phyloP scores from a whole-genome alignment of 768 basidiomycete species.

The Leccinum disarticulatum region DNA sequence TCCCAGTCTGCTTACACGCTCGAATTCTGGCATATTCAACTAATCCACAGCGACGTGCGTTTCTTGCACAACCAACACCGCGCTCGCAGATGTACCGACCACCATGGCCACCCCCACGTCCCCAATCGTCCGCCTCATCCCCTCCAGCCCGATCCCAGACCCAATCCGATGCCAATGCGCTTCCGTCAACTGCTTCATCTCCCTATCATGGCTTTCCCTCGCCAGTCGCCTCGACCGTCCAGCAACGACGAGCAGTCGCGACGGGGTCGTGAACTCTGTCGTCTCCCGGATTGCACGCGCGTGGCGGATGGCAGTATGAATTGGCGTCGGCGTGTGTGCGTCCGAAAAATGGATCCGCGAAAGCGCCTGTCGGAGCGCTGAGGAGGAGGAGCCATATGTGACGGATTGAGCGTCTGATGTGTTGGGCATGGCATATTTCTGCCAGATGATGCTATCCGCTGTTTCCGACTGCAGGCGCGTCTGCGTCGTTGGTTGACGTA shows the following conservation, averaged over 20 bases:
- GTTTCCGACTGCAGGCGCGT: constrained; percentile 75
- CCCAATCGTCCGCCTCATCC: constrained; percentile 77
- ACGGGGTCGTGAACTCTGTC: constrained; percentile 18
- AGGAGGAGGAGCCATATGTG: not conserved
- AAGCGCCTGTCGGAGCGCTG: constrained; percentile 35
- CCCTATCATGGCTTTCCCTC: constrained; percentile 65
- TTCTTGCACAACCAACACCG: constrained; percentile 70
- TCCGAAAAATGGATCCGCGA: constrained; percentile 64
- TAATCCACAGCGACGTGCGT: constrained; percentile 26
- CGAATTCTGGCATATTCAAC: not conserved
- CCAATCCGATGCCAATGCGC: constrained; percentile 26
- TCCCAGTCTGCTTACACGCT: not conserved
- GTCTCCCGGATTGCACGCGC: constrained; percentile 33
- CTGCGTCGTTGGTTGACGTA: constrained; percentile 63
- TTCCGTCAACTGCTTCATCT: constrained; percentile 64
- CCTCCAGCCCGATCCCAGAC: constrained; percentile 7
- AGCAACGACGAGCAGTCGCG: constrained; percentile 57
- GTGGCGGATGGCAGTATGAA: constrained; percentile 53
- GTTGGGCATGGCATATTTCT: constrained; percentile 48
- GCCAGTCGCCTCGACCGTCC: constrained; percentile 78
- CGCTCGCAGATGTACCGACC: constrained; percentile 51
- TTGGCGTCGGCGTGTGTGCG: constrained; percentile 51
- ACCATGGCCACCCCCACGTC: constrained; percentile 85
- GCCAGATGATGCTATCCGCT: constrained; percentile 80
- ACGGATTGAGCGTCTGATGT: not conserved